Percentiles rank a stretch among this genome's conserved stretches.
Evolutionary conservation across 352 stramenopile species (phyloP).

Genomic region (Globisporangium nodosum): DNA sequence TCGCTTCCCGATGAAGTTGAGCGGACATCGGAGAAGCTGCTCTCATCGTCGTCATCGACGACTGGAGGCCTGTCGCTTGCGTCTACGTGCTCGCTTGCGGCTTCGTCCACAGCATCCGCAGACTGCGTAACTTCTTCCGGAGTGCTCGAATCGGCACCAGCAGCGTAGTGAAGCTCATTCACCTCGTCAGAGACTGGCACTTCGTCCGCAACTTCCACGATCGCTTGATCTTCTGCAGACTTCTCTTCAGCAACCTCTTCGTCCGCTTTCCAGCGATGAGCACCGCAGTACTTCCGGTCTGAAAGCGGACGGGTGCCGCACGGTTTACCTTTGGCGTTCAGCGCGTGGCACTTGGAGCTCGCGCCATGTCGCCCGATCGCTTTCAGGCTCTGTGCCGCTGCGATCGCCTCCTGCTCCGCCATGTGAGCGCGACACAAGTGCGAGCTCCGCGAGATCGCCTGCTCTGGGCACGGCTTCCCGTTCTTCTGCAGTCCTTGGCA

Average conservation of each 20-base stretch:
- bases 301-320: constrained; percentile 26
- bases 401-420: background rate
- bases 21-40: constrained; percentile 6
- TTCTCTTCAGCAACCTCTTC: background rate
- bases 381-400: background rate
- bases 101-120: background rate
- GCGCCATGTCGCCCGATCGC: background rate
- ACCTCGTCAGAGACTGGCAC: background rate
- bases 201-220: background rate
- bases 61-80: background rate
- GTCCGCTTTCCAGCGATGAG: constrained; percentile 18
- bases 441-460: constrained; percentile 23
- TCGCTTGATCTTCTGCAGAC: background rate
- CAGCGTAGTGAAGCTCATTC: background rate
- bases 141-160: background rate
- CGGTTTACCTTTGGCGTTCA: constrained; percentile 38
- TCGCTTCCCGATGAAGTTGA: constrained; percentile 26
- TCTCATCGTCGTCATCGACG: constrained; percentile 10
- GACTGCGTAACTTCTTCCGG: background rate
- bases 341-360: constrained; percentile 20
- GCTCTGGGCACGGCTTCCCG: constrained; percentile 24
- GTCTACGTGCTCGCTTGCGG: background rate
- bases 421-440: constrained; percentile 32
- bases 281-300: constrained; percentile 30
- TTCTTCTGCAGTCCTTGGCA: constrained; percentile 24